Conservation (phyloP, 2,329 filamentous ascomycete species). For the Chaetomium sp. region DNA sequence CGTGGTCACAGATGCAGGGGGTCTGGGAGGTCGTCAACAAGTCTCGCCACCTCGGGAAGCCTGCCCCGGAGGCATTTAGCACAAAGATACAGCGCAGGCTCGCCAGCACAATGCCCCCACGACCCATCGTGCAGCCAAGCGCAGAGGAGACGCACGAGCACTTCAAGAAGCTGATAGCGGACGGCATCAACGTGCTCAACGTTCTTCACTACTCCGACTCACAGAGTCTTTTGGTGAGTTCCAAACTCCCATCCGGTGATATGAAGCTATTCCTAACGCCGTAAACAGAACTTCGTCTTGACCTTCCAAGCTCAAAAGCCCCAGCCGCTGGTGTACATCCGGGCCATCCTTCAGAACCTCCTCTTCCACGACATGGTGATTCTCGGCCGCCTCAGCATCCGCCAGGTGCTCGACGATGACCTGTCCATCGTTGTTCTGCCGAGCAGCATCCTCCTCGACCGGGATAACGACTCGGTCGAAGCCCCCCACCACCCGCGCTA, state of each 20-base stretch:
- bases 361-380: constrained; percentile 73
- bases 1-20: constrained; percentile 54
- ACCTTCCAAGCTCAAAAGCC: constrained; percentile 78
- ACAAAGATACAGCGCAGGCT: constrained; percentile 87
- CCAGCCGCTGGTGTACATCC: constrained; percentile 79
- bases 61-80: constrained; percentile 80
- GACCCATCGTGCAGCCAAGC: constrained; percentile 79
- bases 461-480: constrained; percentile 75
- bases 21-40: constrained; percentile 59
- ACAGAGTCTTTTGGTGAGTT: constrained; percentile 67
- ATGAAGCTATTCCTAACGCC: not conserved
- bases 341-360: constrained; percentile 75
- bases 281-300: constrained; percentile 66
- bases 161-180: constrained; percentile 69
- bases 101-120: constrained; percentile 89
- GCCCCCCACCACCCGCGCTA: constrained; percentile 72
- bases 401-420: constrained; percentile 78
- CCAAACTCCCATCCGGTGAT: not conserved
- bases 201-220: constrained; percentile 59
- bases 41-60: constrained; percentile 62
- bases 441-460: constrained; percentile 69
- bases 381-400: constrained; percentile 67
- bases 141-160: constrained; percentile 72
- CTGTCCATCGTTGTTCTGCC: constrained; percentile 77
- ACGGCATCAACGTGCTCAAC: constrained; percentile 67